Percentiles rank a stretch among this genome's conserved stretches.
Evolutionary conservation across 1,284 basidiomycete genomes (phyloP).

Genomic region (Apiotrichum veenhuisii): DNA sequence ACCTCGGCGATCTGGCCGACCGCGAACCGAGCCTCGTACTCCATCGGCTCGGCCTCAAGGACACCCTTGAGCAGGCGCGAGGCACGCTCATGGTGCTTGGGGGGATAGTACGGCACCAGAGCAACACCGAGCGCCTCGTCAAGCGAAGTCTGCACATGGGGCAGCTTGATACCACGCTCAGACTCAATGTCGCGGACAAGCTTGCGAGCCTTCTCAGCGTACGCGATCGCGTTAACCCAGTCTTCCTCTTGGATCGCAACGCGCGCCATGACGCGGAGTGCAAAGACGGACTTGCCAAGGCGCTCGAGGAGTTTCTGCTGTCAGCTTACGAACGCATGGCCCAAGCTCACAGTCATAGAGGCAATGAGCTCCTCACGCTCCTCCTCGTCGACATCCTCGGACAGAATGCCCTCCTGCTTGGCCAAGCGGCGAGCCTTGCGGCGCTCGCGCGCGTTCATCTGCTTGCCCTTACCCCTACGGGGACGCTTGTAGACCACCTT

Average conservation of each 20-base stretch:
- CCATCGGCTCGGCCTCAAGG: constrained; percentile 60
- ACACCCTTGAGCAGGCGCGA: constrained; percentile 68
- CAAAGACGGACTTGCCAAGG: constrained; percentile 63
- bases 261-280: constrained; percentile 65
- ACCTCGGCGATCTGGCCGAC: constrained; percentile 70
- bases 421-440: constrained; percentile 29
- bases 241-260: constrained; percentile 74
- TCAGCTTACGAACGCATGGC: constrained; percentile 11
- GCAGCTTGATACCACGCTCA: constrained; percentile 57
- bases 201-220: constrained; percentile 66
- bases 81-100: constrained; percentile 82
- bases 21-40: constrained; percentile 67
- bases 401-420: constrained; percentile 31
- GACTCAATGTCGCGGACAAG: constrained; percentile 59
- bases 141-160: constrained; percentile 32
- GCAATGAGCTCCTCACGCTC: constrained; percentile 45
- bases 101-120: constrained; percentile 79
- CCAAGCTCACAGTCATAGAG: constrained; percentile 29
- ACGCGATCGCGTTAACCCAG: constrained; percentile 67
- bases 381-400: constrained; percentile 40
- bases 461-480: constrained; percentile 14
- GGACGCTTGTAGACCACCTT: constrained; percentile 20
- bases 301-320: constrained; percentile 28
- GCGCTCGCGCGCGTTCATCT: constrained; percentile 34
- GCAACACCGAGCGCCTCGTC: constrained; percentile 52